These are phyloP conservation scores for Verbascum thapsus DNA, from an alignment of 257 asterid species.

Conservation along the genomic window DNA sequence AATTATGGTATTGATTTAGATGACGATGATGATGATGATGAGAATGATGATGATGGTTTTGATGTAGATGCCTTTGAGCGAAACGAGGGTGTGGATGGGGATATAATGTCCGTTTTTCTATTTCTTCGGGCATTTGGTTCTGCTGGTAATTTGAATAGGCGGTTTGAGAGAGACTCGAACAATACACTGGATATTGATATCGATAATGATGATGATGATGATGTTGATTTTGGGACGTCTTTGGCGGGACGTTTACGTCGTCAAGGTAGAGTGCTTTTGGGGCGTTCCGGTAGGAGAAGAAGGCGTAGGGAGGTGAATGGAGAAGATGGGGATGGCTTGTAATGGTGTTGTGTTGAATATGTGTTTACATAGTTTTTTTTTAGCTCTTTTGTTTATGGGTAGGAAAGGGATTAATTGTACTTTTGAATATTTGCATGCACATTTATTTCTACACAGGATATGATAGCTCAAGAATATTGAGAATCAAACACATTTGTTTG, in stretches of 20 bases:
- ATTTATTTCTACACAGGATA: constrained; percentile 33
- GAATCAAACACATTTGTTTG: constrained; percentile 32
- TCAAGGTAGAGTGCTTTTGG: constrained; percentile 61
- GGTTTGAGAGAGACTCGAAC: constrained; percentile 41
- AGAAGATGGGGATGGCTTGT: constrained; percentile 33
- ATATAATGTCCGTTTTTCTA: constrained; percentile 71
- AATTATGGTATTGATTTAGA: constrained; percentile 60
- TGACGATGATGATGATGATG: constrained; percentile 62
- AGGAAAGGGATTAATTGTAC: constrained; percentile 36
- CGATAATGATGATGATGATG: constrained; percentile 36
- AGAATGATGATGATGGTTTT: constrained; percentile 66
- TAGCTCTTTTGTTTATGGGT: constrained; percentile 34
- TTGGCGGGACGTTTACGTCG: constrained; percentile 55
- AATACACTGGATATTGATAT: constrained; percentile 30
- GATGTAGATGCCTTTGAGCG: constrained; percentile 42
- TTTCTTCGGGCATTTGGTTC: constrained; percentile 83
- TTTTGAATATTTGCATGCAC: constrained; percentile 33
- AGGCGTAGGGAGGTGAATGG: constrained; percentile 60
- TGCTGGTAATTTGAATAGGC: constrained; percentile 54
- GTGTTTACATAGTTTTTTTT: neutral
- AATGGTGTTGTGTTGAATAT: constrained; percentile 31
- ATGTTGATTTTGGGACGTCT: constrained; percentile 45
- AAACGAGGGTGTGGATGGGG: constrained; percentile 61
- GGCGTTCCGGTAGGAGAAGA: constrained; percentile 75
- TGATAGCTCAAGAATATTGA: constrained; percentile 33